phyloP scores from a whole-genome alignment of 2,329 filamentous ascomycete species.

The Microascus cirrosus region DNA sequence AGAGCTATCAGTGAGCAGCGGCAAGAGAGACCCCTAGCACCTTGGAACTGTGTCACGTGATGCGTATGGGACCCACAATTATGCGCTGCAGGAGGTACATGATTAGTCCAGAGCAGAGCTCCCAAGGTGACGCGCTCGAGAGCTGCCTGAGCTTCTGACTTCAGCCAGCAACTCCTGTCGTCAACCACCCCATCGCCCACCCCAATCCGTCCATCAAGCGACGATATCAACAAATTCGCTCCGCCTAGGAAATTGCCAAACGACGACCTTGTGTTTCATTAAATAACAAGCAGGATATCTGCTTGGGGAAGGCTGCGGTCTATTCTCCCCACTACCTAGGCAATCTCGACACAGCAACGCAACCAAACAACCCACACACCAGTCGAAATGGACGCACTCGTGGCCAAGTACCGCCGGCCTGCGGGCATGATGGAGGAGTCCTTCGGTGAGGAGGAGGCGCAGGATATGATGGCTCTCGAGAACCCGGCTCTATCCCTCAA shows the following conservation, averaged over 20 bases:
- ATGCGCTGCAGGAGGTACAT: not conserved
- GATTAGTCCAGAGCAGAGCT: slow-evolving; percentile 3
- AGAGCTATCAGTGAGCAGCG: too few relatives aligned
- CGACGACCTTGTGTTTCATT: not conserved
- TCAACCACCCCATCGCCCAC: not conserved
- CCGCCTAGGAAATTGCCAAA: not conserved
- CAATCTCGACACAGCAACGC: not conserved
- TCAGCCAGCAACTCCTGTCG: not conserved
- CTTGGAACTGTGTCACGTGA: not conserved
- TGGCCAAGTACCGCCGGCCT: slow-evolving; percentile 81
- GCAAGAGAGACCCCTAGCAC: not conserved
- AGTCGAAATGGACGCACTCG: slow-evolving; percentile 73
- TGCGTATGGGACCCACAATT: not conserved
- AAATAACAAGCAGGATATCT: not conserved
- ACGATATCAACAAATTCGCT: not conserved
- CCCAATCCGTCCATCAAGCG: not conserved
- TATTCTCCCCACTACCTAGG: not conserved
- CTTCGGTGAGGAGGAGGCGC: slow-evolving; percentile 60
- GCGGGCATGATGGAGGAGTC: slow-evolving; percentile 61
- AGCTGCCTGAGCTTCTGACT: slow-evolving; percentile 28
- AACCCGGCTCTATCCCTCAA: slow-evolving; percentile 74
- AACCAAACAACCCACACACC: not conserved
- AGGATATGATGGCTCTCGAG: slow-evolving; percentile 49
- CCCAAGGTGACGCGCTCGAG: slow-evolving; percentile 26
- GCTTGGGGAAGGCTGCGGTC: not conserved